Evolutionary conservation across 495 filamentous ascomycete species (phyloP), one percentile per base, ranked within the genome.

Genomic region (Aspergillus ellipticus): DNA sequence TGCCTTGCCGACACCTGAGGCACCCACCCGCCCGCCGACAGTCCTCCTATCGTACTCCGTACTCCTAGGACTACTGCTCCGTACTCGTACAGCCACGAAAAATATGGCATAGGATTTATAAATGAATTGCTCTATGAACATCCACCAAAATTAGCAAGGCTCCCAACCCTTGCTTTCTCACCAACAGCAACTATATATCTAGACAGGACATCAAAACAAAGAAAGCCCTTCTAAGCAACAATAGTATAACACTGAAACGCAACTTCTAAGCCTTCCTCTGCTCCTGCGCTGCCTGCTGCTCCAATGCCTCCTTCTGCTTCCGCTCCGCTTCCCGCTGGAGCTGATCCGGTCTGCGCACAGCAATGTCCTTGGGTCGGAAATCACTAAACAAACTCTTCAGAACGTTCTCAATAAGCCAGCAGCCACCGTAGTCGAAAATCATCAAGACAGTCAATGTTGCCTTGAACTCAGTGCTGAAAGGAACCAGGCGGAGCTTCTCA

Each of bases 401-500:
- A 2, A 85, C 85, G 59, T 91, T 86, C 78, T 99, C 94, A 57
- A 97, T 86, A 19, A 89, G 45, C 78, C 85, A 99, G 76, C 95
- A 97, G 10, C 85, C 92, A 16, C 75, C 82, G 64, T 91, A 99
- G 72, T 99, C 94, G 17, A 96, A 58, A 26, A 90, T 68, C 94
- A 99, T 99, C 58, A 89, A 74, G 1, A 77, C 71, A 0, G 91
- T 96, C 74, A 99, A 82, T 19, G 86, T 91, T 20, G 82, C 61
- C 79, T 96, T 97, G 80, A 99, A 99, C 60, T 93, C 90, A 11
- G 74, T 80, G 35, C 75, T 89, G 72, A 99, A 99, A n/a, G 90
- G 89, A 9, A 97, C 94, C 1, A 99, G 83, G 58, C 85, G 88
- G 73, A 99, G 83, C 76, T 89, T 87, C 74, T 93, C 84, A 73